Conservation (phyloP, 441 rosid species). For the Bocquillonia castaneifolia region DNA sequence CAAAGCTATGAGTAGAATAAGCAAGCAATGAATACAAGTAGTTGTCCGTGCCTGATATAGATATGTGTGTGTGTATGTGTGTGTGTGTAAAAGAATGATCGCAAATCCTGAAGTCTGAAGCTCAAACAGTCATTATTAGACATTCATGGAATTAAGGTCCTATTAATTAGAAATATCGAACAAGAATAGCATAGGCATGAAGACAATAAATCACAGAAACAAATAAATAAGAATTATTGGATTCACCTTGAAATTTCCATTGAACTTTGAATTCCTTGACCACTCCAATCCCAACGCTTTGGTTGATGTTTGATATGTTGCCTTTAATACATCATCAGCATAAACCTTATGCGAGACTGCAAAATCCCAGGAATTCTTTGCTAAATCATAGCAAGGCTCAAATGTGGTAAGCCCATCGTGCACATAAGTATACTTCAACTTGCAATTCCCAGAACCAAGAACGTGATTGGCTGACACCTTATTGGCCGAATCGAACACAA, state of each 20-base stretch:
- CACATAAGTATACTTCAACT: slow-evolving; percentile 71
- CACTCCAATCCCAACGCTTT: slow-evolving; percentile 70
- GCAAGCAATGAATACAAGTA: no score
- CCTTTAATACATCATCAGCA: slow-evolving; percentile 57
- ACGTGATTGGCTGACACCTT: slow-evolving; percentile 75
- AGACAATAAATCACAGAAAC: slow-evolving; percentile 2
- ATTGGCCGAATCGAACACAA: slow-evolving; percentile 62
- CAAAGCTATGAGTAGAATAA: no score
- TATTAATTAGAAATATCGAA: no score
- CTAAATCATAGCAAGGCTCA: slow-evolving; percentile 76
- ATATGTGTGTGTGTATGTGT: no score
- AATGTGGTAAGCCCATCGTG: slow-evolving; percentile 64
- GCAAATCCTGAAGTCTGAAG: no score
- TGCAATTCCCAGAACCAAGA: slow-evolving; percentile 74
- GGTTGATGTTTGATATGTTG: slow-evolving; percentile 62
- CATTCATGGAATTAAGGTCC: no score
- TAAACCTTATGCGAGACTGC: slow-evolving; percentile 55
- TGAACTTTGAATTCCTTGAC: slow-evolving; percentile 55
- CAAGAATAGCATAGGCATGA: neutral
- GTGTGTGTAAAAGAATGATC: no score
- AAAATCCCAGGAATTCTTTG: slow-evolving; percentile 80
- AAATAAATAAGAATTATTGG: neutral
- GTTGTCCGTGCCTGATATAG: no score
- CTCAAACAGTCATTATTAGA: neutral
- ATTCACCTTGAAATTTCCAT: slow-evolving; percentile 62